Base-by-base conservation (phyloP, 768 basidiomycete species). In the Amanita thiersii region DNA sequence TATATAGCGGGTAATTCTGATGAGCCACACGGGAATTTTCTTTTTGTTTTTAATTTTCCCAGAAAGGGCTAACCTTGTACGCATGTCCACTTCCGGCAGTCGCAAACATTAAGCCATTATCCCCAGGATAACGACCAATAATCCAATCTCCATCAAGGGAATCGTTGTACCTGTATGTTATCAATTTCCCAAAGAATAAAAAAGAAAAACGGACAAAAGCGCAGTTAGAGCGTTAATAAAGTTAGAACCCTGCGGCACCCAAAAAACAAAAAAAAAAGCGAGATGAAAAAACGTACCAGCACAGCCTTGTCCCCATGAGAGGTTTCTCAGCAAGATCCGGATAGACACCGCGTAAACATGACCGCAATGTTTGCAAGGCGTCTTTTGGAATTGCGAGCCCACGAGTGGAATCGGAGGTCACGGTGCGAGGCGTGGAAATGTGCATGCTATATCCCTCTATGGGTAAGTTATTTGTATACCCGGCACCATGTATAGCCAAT, bases 41-140 rank as follows among this genome's bases (percentile, higher is more conserved):
- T 23, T n/a, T n/a, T 7, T 24, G 30, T 31, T 17, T 11, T 18
- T 24, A 17, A 31, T 30, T 9, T 9, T 30, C 14, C 9, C 12
- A 40, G 37, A 3, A 35, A n/a, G 7, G 20, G 47, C 53, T 38
- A 41, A 79, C 86, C 73, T 93, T 92, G 69, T 77, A 92, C 0
- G 78, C 88, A 59, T 93, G 88, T 0, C 92, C 92, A 49, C 81
- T 88, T 5, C 85, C 94, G 12, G 77, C 87, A 1, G 93, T 93
- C 1, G 91, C 93, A 20, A 97, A 58, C 39, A 92, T 58, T 8
- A 97, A 55, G 4, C 72, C 72, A 18, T 65, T 59, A 49, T 81
- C 70, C 10, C 58, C 57, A 18, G 72, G 70, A 49, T 84, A 76
- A 46, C 63, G 75, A 18, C 91, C 87, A 49, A 97, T 88, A 31